phyloP scores from a whole-genome alignment of 176 grass and related monocot species.

The Aegilops speltoides region DNA sequence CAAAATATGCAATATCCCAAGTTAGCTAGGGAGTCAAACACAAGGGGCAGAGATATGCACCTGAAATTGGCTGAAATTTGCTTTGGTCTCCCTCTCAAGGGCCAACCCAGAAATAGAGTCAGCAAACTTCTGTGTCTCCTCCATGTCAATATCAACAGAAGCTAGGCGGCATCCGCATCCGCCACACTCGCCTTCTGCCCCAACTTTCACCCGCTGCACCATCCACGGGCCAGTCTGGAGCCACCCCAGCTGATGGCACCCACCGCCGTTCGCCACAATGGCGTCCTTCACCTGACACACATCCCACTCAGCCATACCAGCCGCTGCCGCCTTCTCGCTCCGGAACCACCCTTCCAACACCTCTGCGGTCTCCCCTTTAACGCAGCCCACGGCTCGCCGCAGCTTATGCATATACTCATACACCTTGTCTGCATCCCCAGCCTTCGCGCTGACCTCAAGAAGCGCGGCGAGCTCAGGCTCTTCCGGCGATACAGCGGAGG shows the following conservation, averaged over 20 bases:
- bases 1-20: neutral
- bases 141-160: constrained; percentile 53
- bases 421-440: constrained; percentile 50
- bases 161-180: constrained; percentile 49
- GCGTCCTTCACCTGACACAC: constrained; percentile 28
- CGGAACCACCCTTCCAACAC: constrained; percentile 61
- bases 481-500: constrained; percentile 52
- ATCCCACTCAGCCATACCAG: constrained; percentile 23
- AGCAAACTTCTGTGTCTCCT: constrained; percentile 59
- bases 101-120: constrained; percentile 74
- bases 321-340: constrained; percentile 21
- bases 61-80: constrained; percentile 85
- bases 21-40: neutral
- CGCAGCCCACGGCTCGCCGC: constrained; percentile 37
- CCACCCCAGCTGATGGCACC: constrained; percentile 77
- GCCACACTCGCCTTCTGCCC: constrained; percentile 26
- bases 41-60: constrained; percentile 21
- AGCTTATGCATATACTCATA: constrained; percentile 84
- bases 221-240: constrained; percentile 48
- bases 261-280: constrained; percentile 65
- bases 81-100: constrained; percentile 70
- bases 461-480: constrained; percentile 63
- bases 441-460: constrained; percentile 51
- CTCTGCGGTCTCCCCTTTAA: constrained; percentile 30
- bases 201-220: constrained; percentile 44